Percentiles rank a stretch among this genome's conserved stretches.
These are phyloP conservation scores for Globisporangium emineosum DNA, from an alignment of 352 stramenopile genomes.

Conservation along the genomic window DNA sequence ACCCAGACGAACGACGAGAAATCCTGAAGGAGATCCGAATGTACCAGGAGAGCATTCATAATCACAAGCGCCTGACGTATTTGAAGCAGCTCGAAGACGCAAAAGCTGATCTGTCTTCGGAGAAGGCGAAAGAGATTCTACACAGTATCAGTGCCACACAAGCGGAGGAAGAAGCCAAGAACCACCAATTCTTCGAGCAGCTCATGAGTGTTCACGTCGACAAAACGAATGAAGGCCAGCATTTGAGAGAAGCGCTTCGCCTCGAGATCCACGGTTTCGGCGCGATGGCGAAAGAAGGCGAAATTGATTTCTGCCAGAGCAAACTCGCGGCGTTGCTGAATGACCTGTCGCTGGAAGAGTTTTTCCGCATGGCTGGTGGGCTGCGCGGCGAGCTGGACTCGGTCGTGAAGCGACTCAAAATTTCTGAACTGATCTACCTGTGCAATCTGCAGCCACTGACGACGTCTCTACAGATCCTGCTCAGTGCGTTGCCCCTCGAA, in stretches of 20 bases:
- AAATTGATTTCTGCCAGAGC: constrained; percentile 30
- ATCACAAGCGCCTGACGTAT: constrained; percentile 37
- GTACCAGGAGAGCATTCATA: constrained; percentile 54
- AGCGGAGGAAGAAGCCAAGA: constrained; percentile 64
- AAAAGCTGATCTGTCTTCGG: constrained; percentile 39
- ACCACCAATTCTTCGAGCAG: constrained; percentile 50
- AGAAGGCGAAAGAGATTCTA: constrained; percentile 36
- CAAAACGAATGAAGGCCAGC: constrained; percentile 32
- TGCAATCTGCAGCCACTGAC: constrained; percentile 43
- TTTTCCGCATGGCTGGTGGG: constrained; percentile 76
- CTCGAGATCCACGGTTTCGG: constrained; percentile 62
- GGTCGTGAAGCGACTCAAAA: constrained; percentile 57
- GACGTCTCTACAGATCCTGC: constrained; percentile 34
- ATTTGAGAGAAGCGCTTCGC: constrained; percentile 43
- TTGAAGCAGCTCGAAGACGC: constrained; percentile 47
- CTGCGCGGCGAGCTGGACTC: constrained; percentile 72
- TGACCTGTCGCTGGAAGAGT: constrained; percentile 67
- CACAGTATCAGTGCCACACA: constrained; percentile 45
- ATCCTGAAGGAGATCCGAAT: constrained; percentile 53
- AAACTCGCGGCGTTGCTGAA: constrained; percentile 34
- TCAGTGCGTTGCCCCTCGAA: constrained; percentile 64
- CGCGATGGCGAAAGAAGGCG: constrained; percentile 53
- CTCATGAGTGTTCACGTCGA: constrained; percentile 39
- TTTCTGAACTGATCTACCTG: constrained; percentile 80
- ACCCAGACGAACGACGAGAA: constrained; percentile 55